A percentile compares a stretch with the other conserved stretches of the same genome.
These are phyloP conservation scores for Hygrophorus pudorinus DNA, from an alignment of 768 basidiomycete species.

Conservation along the genomic window DNA sequence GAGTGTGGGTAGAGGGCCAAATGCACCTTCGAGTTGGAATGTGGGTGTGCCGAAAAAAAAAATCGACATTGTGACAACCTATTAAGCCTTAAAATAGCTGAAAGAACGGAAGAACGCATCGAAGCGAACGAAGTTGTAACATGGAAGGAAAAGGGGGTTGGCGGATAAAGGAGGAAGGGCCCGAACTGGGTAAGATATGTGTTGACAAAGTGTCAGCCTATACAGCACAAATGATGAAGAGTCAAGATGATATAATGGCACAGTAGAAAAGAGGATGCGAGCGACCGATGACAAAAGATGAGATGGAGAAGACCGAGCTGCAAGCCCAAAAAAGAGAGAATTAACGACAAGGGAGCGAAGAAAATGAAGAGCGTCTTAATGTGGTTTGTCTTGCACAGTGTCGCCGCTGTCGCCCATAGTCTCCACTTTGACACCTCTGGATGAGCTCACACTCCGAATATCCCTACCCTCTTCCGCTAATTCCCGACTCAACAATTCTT, in stretches of 20 bases:
- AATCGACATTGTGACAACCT: background rate
- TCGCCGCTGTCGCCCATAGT: slow-evolving; percentile 47
- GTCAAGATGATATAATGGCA: slow-evolving; percentile 3
- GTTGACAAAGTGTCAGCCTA: background rate
- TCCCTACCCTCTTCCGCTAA: slow-evolving; percentile 86
- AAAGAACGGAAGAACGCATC: slow-evolving; percentile 6
- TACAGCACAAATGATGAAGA: background rate
- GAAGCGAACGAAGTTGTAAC: slow-evolving; percentile 4
- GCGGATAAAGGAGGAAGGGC: slow-evolving; percentile 1
- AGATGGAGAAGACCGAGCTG: slow-evolving; percentile 14
- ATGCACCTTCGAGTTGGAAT: background rate
- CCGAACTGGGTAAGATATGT: background rate
- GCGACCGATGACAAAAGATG: background rate
- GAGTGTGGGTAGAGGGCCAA: background rate
- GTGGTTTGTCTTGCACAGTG: slow-evolving; percentile 30
- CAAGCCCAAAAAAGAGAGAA: slow-evolving; percentile 11
- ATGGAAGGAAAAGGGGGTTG: slow-evolving; percentile 3
- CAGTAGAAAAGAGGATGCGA: background rate
- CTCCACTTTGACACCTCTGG: slow-evolving; percentile 72
- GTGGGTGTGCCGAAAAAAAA: background rate
- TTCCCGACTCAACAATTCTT: slow-evolving; percentile 55
- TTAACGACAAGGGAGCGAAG: slow-evolving; percentile 8
- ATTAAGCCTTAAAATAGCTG: background rate
- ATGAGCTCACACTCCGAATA: slow-evolving; percentile 73
- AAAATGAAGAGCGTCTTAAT: slow-evolving; percentile 9